These are phyloP conservation scores for Fusarium coicis DNA, from an alignment of 2,329 filamentous ascomycete genomes.

Conservation along the genomic window DNA sequence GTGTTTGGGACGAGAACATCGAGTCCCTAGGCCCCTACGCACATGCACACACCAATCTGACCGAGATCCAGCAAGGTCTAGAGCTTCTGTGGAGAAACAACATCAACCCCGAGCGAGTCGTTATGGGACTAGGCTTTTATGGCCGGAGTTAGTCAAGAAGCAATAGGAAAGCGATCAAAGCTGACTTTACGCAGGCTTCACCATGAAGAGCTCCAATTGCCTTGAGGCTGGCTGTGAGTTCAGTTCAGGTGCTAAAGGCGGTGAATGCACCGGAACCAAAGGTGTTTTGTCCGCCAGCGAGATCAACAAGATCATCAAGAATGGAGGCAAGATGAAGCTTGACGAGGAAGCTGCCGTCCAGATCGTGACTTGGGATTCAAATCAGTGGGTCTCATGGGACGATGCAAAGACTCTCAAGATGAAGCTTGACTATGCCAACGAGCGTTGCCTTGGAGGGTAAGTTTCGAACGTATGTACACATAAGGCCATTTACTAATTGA, in stretches of 20 bases:
- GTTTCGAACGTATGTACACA: too few relatives aligned
- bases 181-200: background rate
- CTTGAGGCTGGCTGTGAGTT: background rate
- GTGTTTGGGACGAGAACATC: background rate
- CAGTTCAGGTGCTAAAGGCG: accelerated
- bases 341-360: accelerated
- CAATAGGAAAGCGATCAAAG: too few relatives aligned
- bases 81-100: background rate
- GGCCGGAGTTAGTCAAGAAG: background rate
- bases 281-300: background rate
- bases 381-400: background rate
- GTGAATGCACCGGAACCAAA: background rate
- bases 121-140: background rate
- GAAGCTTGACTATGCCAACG: background rate
- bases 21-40: background rate
- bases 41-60: background rate
- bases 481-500: too few relatives aligned
- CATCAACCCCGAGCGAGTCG: accelerated
- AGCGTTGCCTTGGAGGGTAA: background rate
- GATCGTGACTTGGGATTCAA: accelerated
- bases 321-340: background rate
- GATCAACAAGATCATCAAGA: background rate
- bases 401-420: background rate
- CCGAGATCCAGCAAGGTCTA: background rate
- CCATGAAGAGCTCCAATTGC: background rate